Conservation (phyloP, 257 asterid species). For the Nicotiana obtusifolia region DNA sequence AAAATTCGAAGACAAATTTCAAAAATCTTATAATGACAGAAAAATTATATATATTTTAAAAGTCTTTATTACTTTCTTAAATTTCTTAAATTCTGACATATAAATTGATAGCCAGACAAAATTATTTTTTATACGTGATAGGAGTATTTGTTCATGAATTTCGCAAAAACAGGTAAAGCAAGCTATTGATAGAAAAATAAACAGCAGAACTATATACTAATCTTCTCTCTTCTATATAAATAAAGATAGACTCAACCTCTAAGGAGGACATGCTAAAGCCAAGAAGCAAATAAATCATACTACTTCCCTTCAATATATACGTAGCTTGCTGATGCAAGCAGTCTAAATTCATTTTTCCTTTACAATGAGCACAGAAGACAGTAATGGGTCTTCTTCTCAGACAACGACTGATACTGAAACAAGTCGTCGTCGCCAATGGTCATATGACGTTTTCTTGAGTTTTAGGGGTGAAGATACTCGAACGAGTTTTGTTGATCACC, state of each 20-base stretch:
- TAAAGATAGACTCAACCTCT: neutral
- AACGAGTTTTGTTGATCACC: conserved; percentile 12
- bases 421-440: neutral
- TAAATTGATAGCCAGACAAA: no score
- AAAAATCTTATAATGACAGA: no score
- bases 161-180: no score
- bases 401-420: neutral
- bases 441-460: conserved; percentile 17
- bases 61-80: no score
- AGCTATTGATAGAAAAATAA: no score
- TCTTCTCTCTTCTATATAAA: no score
- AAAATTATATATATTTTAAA: no score
- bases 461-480: conserved; percentile 24
- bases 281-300: neutral
- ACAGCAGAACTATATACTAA: no score
- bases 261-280: neutral
- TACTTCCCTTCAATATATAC: neutral
- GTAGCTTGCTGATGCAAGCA: neutral
- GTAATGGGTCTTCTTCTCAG: neutral
- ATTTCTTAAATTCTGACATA: no score
- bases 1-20: no score
- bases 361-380: neutral
- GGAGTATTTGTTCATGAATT: no score
- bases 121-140: no score
- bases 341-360: neutral